A percentile compares a stretch with the other conserved stretches of the same genome.
These are phyloP conservation scores for Plantago ovata DNA, from an alignment of 257 asterid species.

Conservation along the genomic window DNA sequence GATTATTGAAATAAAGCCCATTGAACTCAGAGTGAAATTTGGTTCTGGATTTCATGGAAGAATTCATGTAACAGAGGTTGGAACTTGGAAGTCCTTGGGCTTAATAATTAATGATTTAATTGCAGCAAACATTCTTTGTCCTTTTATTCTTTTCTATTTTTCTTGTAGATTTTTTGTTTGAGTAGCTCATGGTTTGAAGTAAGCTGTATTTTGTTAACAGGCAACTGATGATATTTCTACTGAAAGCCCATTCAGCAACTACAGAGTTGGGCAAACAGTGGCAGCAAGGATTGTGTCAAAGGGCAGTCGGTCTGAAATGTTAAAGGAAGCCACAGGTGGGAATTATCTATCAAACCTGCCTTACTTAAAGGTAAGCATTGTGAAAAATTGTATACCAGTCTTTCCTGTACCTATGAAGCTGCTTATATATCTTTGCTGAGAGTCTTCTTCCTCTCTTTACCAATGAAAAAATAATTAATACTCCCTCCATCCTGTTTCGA, in stretches of 20 bases:
- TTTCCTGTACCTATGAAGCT: no score
- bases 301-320: constrained; percentile 37
- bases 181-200: constrained; percentile 5
- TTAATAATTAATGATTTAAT: neutral
- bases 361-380: constrained; percentile 54
- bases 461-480: no score
- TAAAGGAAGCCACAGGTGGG: constrained; percentile 59
- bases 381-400: neutral
- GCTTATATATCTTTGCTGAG: no score
- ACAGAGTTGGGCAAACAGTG: constrained; percentile 69
- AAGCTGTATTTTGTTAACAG: constrained; percentile 33
- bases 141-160: neutral
- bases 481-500: no score
- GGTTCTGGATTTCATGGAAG: constrained; percentile 82
- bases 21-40: constrained; percentile 81
- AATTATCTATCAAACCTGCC: constrained; percentile 75
- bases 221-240: constrained; percentile 56
- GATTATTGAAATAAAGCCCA: constrained; percentile 85
- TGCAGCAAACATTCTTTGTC: neutral
- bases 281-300: constrained; percentile 70
- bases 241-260: constrained; percentile 58
- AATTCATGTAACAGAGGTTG: constrained; percentile 90
- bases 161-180: constrained; percentile 5
- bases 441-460: no score
- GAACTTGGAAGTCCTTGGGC: constrained; percentile 32